A percentile compares a stretch with the other conserved stretches of the same genome.
Evolutionary conservation across 331 rosid genomes (phyloP).

Genomic region (Quercus phellos): DNA sequence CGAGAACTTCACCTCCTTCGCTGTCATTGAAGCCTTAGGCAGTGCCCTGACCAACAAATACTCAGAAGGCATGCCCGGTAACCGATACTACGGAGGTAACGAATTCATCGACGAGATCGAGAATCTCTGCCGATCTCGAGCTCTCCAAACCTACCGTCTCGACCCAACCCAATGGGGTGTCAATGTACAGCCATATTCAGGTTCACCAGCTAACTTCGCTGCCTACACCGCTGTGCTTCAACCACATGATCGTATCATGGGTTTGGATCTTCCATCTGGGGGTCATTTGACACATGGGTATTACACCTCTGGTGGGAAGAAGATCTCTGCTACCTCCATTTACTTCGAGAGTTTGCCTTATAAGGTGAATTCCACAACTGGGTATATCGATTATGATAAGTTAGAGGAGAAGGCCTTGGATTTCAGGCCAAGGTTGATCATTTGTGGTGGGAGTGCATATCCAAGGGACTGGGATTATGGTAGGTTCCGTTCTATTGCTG

Average conservation of each 20-base stretch:
- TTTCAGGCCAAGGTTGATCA: conserved; percentile 84
- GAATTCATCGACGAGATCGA: conserved; percentile 93
- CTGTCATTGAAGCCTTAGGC: conserved; percentile 92
- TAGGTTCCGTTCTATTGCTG: conserved; percentile 60
- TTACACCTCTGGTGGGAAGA: conserved; percentile 96
- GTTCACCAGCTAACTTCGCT: conserved; percentile 96
- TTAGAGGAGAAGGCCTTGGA: conserved; percentile 98
- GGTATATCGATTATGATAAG: conserved; percentile 74
- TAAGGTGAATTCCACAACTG: conserved; percentile 63
- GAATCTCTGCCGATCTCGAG: conserved; percentile 83
- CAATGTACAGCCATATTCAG: conserved; percentile 95
- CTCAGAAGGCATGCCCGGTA: conserved; percentile 97
- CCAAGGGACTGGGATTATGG: conserved; percentile 96
- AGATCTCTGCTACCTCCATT: conserved; percentile 96
- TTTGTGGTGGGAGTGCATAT: conserved; percentile 96
- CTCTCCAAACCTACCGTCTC: conserved; percentile 64
- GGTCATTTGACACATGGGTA: conserved; percentile 94
- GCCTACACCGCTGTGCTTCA: conserved; percentile 93
- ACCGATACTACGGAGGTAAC: conserved; percentile 96
- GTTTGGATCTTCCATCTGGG: conserved; percentile 91
- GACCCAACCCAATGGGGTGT: conserved; percentile 82
- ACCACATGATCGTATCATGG: conserved; percentile 99
- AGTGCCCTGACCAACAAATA: conserved; percentile 90
- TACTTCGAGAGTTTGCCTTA: conserved; percentile 96
- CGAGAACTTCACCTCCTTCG: conserved; percentile 96